Evolutionary conservation across 441 rosid genomes (phyloP).

Genomic region (Codiaeum variegatum): DNA sequence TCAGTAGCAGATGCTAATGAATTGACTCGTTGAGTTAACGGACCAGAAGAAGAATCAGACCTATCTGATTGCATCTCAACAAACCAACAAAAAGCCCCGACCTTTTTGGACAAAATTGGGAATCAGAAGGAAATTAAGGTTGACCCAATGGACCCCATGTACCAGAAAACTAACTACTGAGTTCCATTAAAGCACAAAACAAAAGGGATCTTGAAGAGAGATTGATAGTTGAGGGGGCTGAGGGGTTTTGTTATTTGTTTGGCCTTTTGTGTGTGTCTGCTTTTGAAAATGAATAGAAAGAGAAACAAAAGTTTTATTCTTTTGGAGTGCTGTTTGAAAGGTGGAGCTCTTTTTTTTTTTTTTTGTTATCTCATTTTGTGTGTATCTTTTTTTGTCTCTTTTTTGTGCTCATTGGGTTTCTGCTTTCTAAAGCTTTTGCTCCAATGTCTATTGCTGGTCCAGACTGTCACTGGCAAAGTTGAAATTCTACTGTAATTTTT

Average conservation of each 20-base stretch:
- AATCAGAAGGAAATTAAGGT: slow-evolving; percentile 20
- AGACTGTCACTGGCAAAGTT: not conserved
- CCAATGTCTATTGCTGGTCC: not conserved
- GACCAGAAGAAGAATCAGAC: slow-evolving; percentile 53
- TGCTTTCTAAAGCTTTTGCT: not conserved
- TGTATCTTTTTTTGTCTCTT: slow-evolving; percentile 7
- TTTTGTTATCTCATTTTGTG: slow-evolving; percentile 9
- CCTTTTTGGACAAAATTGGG: slow-evolving; percentile 5
- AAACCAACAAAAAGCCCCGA: slow-evolving; percentile 12
- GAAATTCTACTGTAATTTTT: not conserved
- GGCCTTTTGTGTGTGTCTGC: not conserved
- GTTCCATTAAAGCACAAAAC: slow-evolving; percentile 20
- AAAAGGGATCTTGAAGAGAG: slow-evolving; percentile 21
- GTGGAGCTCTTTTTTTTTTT: slow-evolving; percentile 1
- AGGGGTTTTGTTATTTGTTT: not conserved
- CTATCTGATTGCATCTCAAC: slow-evolving; percentile 52
- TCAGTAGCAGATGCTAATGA: slow-evolving; percentile 42
- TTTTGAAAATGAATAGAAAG: slow-evolving; percentile 1
- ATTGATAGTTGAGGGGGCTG: not conserved
- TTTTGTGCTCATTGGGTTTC: not conserved
- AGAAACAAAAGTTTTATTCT: slow-evolving; percentile 7
- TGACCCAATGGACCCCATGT: slow-evolving; percentile 46
- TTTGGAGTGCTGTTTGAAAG: slow-evolving; percentile 11
- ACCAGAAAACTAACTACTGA: slow-evolving; percentile 14
- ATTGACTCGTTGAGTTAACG: slow-evolving; percentile 41